Percentiles rank a stretch among this genome's conserved stretches.
Evolutionary conservation across 169 alveolate species (phyloP).

Genomic region (Cryptosporidium canis): DNA sequence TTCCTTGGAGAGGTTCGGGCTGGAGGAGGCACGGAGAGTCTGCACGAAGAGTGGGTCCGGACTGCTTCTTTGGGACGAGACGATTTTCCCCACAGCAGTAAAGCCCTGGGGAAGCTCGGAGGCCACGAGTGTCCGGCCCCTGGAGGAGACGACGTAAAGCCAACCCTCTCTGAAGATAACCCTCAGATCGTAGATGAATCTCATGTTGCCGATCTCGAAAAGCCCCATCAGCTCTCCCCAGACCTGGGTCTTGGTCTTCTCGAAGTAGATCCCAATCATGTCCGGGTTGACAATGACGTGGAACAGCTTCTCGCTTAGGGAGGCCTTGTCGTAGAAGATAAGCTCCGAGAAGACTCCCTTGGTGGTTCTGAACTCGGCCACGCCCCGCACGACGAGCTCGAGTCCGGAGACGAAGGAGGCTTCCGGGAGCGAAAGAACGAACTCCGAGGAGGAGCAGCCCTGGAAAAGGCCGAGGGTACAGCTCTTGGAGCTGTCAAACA

Average conservation of each 20-base stretch:
- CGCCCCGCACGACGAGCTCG: background rate
- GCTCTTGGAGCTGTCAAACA: background rate
- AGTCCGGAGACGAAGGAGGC: conserved; percentile 25
- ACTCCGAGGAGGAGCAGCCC: conserved; percentile 26
- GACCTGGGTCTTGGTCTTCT: background rate
- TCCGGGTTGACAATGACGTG: conserved; percentile 29
- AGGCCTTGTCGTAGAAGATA: conserved; percentile 21
- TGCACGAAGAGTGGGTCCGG: background rate
- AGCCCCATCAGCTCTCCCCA: conserved; percentile 19
- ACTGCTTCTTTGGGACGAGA: background rate
- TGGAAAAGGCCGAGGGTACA: conserved; percentile 15
- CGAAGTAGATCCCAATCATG: conserved; percentile 27
- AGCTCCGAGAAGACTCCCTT: conserved; percentile 34
- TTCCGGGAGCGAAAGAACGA: conserved; percentile 4
- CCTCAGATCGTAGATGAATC: conserved; percentile 8
- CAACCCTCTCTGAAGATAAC: conserved; percentile 2
- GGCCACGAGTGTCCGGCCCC: background rate
- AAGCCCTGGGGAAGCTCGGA: conserved; percentile 13
- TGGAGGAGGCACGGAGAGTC: background rate
- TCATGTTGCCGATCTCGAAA: conserved; percentile 13
- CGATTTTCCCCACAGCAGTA: conserved; percentile 11
- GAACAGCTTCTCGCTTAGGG: background rate
- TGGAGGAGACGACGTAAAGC: conserved; percentile 10
- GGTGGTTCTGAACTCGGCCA: background rate
- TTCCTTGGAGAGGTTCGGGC: background rate